Evolutionary conservation across 2,329 filamentous ascomycete species (phyloP).

Genomic region (Aurifilum marmelostoma): DNA sequence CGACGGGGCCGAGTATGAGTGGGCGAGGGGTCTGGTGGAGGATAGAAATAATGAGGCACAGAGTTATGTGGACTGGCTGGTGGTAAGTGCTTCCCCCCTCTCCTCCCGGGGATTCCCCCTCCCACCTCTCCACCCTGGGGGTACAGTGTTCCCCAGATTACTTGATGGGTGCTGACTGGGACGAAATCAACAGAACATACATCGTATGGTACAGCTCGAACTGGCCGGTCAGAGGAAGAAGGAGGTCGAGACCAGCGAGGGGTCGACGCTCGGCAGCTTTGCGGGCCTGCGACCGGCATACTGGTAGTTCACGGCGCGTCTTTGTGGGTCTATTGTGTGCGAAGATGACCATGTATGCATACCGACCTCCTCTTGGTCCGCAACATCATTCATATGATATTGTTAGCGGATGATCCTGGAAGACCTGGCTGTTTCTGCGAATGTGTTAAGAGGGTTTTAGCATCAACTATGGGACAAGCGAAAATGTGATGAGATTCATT

Average conservation of each 20-base stretch:
- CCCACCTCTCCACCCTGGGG: too few relatives aligned
- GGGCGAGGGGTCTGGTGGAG: slow-evolving; percentile 87
- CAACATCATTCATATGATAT: not conserved
- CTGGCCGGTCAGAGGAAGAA: slow-evolving; percentile 72
- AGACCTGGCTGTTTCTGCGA: not conserved
- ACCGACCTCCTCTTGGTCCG: not conserved
- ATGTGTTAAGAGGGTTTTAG: not conserved
- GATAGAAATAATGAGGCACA: slow-evolving; percentile 97
- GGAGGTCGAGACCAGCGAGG: slow-evolving; percentile 57
- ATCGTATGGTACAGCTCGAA: slow-evolving; percentile 92
- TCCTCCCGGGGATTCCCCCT: too few relatives aligned
- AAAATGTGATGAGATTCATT: not conserved
- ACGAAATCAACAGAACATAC: slow-evolving; percentile 69
- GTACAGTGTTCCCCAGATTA: too few relatives aligned
- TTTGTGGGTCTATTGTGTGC: not conserved
- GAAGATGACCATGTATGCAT: not conserved
- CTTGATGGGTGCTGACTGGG: too few relatives aligned
- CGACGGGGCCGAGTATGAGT: slow-evolving; percentile 95
- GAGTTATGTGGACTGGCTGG: slow-evolving; percentile 98
- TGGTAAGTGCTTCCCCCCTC: slow-evolving; percentile 42
- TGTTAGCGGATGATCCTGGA: not conserved
- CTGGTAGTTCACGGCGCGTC: slow-evolving; percentile 48
- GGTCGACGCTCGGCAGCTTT: slow-evolving; percentile 57
- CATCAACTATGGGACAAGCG: not conserved
- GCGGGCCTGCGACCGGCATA: slow-evolving; percentile 62